Base-by-base conservation (phyloP, 371 early-diverging fungal genomes). In the Mucor indicus region DNA sequence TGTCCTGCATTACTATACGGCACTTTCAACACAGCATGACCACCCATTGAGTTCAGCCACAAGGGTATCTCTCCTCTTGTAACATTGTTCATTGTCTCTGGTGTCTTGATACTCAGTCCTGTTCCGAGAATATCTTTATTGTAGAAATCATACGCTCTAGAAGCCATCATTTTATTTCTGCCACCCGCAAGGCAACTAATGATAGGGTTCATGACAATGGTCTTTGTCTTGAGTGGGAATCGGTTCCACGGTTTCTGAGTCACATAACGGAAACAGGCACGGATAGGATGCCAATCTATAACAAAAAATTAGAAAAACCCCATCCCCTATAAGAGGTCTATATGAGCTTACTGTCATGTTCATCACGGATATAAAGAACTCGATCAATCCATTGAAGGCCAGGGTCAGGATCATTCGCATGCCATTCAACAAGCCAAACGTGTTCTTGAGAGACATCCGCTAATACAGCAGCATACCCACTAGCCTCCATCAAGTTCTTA, bases 81-180 rank as follows among this genome's bases (percentile, higher is more conserved):
- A 5, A 93, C 90, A 62, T 95, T 93, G 39, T 90, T 81, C 51
- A 91, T 89, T 9, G 95, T 95, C 62, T 92, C 92, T 17, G 95
- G 95, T 13, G 86, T 80, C n/a, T 89, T 82, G 15, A 95, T 83
- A 4, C 73, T 47, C 12, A 95, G 69, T 9, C 92, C 92, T 2
- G 75, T 69, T 47, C 74, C 77, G 1, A 79, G 81, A 38, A 85
- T 64, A 48, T 95, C 93, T 1, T 90, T 79, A 62, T 95, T 95
- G 47, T 86, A 83, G 42, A 95, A 86, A 55, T 93, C 95, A 66
- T 93, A 95, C 3, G 95, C 92, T 48, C 89, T 72, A 13, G 90
- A 85, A 2, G 95, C 95, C 91, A 95, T 91, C 89, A 90, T 90
- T 69, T 95, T 95, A 75, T 95, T 95, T 32, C 94, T 83, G 16